phyloP scores from a whole-genome alignment of 768 basidiomycete genomes.

The Strobilomyces confusus region DNA sequence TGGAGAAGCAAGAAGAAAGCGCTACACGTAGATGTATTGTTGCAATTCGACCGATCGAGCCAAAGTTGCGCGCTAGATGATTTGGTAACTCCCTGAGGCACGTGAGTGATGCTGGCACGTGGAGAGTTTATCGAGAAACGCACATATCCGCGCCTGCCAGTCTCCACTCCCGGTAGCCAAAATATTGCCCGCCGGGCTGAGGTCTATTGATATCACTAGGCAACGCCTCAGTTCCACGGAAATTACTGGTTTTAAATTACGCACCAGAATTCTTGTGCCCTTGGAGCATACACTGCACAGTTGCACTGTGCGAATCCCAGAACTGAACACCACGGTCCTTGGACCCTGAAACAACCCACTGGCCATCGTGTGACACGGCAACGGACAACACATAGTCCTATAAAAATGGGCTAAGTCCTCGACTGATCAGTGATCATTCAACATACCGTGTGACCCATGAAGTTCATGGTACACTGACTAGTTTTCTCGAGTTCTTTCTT shows the following conservation, averaged over 20 bases:
- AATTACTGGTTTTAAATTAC: slow-evolving; percentile 19
- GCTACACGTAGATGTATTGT: slow-evolving; percentile 26
- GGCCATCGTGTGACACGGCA: slow-evolving; percentile 85
- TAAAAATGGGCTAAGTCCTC: slow-evolving; percentile 1
- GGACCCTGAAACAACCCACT: slow-evolving; percentile 92
- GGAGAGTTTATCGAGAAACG: slow-evolving; percentile 19
- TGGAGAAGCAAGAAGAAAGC: slow-evolving; percentile 24
- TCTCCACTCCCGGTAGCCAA: slow-evolving; percentile 72
- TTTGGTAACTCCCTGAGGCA: slow-evolving; percentile 29
- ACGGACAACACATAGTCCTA: slow-evolving; percentile 73
- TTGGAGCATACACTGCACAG: slow-evolving; percentile 92
- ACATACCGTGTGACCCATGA: slow-evolving; percentile 81
- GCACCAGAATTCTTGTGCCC: slow-evolving; percentile 63
- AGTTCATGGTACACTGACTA: slow-evolving; percentile 71
- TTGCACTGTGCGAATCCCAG: slow-evolving; percentile 75
- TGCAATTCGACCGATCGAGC: slow-evolving; percentile 3
- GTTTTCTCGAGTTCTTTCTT: slow-evolving; percentile 49
- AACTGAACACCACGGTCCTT: slow-evolving; percentile 97
- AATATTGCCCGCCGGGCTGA: slow-evolving; percentile 55
- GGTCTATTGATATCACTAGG: slow-evolving; percentile 68
- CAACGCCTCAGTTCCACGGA: slow-evolving; percentile 7
- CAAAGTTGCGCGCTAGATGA: slow-evolving; percentile 17
- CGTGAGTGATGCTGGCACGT: background rate
- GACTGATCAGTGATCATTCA: background rate
- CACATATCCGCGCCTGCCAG: slow-evolving; percentile 68